Evolutionary conservation across 176 grass and related monocot species (phyloP).

Genomic region (bread wheat (Triticum aestivum)): DNA sequence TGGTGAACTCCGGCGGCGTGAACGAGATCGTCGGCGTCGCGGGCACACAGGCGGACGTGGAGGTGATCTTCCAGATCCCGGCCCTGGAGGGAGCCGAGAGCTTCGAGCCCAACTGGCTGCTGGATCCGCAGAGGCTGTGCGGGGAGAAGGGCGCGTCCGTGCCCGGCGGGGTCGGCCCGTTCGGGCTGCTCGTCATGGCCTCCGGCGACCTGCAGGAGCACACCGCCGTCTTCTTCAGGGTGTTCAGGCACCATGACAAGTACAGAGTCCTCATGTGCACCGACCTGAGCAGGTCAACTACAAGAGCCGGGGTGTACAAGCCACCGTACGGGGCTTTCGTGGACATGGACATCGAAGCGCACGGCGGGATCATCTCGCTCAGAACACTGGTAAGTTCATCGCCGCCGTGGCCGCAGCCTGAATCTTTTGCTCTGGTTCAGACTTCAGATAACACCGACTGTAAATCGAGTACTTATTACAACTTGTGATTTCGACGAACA

Average conservation of each 20-base stretch:
- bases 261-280: slow-evolving; percentile 61
- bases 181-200: slow-evolving; percentile 68
- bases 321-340: slow-evolving; percentile 65
- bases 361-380: slow-evolving; percentile 41
- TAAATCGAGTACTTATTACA: too few relatives aligned
- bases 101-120: slow-evolving; percentile 32
- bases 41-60: slow-evolving; percentile 60
- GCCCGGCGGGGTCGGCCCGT: slow-evolving; percentile 56
- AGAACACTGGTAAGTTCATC: slow-evolving; percentile 59
- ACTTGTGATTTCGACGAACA: background rate
- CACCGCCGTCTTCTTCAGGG: slow-evolving; percentile 71
- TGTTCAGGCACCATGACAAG: slow-evolving; percentile 32
- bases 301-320: slow-evolving; percentile 50
- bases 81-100: slow-evolving; percentile 36
- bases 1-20: slow-evolving; percentile 30
- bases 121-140: slow-evolving; percentile 60
- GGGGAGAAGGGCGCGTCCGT: slow-evolving; percentile 43
- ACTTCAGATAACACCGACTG: too few relatives aligned
- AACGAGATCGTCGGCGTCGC: slow-evolving; percentile 57
- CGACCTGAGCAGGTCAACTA: slow-evolving; percentile 52
- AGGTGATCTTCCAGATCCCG: slow-evolving; percentile 54
- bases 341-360: slow-evolving; percentile 47
- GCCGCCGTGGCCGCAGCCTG: too few relatives aligned
- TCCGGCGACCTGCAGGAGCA: slow-evolving; percentile 54
- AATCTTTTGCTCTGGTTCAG: too few relatives aligned